Evolutionary conservation across 208 protist genomes (phyloP), one percentile per base, ranked within the genome.

Genomic region (Polymyxa betae): DNA sequence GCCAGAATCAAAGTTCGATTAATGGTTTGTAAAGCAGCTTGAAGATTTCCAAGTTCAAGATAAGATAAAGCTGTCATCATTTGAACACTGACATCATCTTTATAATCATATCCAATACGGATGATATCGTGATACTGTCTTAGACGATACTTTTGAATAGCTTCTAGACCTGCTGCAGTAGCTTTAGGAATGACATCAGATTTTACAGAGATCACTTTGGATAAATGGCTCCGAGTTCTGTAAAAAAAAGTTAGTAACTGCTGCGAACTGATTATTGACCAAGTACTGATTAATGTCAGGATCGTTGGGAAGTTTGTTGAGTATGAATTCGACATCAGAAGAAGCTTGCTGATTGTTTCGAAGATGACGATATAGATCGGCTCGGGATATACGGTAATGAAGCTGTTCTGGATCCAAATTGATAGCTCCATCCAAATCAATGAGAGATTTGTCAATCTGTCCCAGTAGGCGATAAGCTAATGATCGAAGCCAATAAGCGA

Each of bases 401-500:
- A 82, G 35, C 5, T 35, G 5, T 5, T 82, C n/a, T 12, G n/a
- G n/a, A n/a, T 82, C 72, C 12, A 40, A n/a, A 38, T 82, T 5
- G 5, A 82, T 43, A n/a, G 72, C 72, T 20, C 5, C 35, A 43
- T 82, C n/a, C 72, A 82, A n/a, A 43, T 82, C 72, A 5, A 16
- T n/a, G 5, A 40, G 16, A 43, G 72, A 35, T 12, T 5, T n/a
- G 35, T 82, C 35, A 5, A 82, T 5, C 12, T 82, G n/a, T 43
- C 72, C 72, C 16, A 45, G 5, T 20, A 5, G 72, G 5, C 72
- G 72, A 35, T 45, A 43, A 20, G 72, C 72, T 20, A 40, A 12
- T 20, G 72, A 5, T 35, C 72, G 5, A 12, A 82, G 72, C 72
- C 72, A 82, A 43, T 82, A 82, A 5, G 72, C 72, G n/a, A 82